Evolutionary conservation across 768 basidiomycete species (phyloP).

Genomic region (Trametes punicea): DNA sequence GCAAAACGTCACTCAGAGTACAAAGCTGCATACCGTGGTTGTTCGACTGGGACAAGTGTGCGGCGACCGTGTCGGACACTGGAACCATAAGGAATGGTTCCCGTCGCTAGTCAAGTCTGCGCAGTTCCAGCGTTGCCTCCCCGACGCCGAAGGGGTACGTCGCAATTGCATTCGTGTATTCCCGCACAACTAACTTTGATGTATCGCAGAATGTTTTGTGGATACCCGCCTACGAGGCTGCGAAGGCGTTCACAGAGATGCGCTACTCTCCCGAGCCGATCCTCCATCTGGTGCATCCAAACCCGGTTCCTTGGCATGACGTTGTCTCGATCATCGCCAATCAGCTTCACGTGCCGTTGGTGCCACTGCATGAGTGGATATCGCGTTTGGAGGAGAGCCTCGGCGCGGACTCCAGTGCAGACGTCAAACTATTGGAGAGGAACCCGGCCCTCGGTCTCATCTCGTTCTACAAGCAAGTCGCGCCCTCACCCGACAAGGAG

Average conservation of each 20-base stretch:
- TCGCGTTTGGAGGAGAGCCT: background rate
- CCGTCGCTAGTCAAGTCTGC: slow-evolving; percentile 38
- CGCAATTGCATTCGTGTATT: background rate
- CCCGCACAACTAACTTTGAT: background rate
- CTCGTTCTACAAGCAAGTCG: background rate
- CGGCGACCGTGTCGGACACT: slow-evolving; percentile 41
- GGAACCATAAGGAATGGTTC: slow-evolving; percentile 46
- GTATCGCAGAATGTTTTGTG: slow-evolving; percentile 36
- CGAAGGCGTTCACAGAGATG: slow-evolving; percentile 32
- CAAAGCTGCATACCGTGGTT: slow-evolving; percentile 35
- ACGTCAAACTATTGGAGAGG: background rate
- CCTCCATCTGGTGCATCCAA: slow-evolving; percentile 41
- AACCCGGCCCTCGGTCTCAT: background rate
- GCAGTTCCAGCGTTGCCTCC: slow-evolving; percentile 23
- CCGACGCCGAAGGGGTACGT: slow-evolving; percentile 34
- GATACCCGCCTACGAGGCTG: slow-evolving; percentile 36
- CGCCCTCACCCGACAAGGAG: background rate
- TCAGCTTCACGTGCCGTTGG: slow-evolving; percentile 23
- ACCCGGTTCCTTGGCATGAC: slow-evolving; percentile 30
- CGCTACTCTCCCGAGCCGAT: slow-evolving; percentile 9
- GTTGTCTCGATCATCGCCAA: slow-evolving; percentile 4
- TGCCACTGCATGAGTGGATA: slow-evolving; percentile 27
- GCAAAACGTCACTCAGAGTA: slow-evolving; percentile 26
- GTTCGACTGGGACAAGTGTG: slow-evolving; percentile 46
- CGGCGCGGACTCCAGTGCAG: background rate